A percentile compares a stretch with the other conserved stretches of the same genome.
Evolutionary conservation across 768 basidiomycete genomes (phyloP).

Genomic region (Pholiota microspora): DNA sequence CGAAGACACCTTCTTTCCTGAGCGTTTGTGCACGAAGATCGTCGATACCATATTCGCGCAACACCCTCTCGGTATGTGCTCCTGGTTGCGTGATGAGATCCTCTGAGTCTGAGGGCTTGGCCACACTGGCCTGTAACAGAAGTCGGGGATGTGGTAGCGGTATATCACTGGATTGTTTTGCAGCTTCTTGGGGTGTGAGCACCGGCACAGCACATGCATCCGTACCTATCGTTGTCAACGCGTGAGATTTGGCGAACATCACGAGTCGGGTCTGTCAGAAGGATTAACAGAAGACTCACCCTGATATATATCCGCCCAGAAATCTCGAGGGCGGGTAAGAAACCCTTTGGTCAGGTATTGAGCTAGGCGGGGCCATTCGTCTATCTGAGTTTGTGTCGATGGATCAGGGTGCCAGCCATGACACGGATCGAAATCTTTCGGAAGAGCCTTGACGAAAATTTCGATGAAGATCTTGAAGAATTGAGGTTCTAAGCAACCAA

Average conservation of each 20-base stretch:
- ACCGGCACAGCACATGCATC: constrained; percentile 76
- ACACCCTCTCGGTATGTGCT: constrained; percentile 49
- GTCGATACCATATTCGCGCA: constrained; percentile 50
- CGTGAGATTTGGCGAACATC: not conserved
- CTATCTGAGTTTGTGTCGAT: constrained; percentile 40
- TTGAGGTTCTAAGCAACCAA: constrained; percentile 73
- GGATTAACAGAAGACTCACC: constrained; percentile 37
- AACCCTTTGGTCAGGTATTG: constrained; percentile 68
- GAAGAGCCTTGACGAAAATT: constrained; percentile 49
- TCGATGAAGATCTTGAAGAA: constrained; percentile 67
- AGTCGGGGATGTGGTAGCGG: constrained; percentile 57
- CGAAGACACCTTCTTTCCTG: constrained; percentile 46
- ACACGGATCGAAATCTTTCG: constrained; percentile 36
- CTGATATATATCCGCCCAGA: constrained; percentile 68
- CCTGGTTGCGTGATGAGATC: constrained; percentile 40
- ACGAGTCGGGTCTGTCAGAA: not conserved
- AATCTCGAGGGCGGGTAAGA: constrained; percentile 53
- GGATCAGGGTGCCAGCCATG: constrained; percentile 56
- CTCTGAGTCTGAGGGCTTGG: constrained; percentile 3
- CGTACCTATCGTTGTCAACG: constrained; percentile 40
- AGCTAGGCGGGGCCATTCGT: constrained; percentile 56
- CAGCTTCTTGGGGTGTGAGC: constrained; percentile 61
- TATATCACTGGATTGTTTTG: constrained; percentile 36
- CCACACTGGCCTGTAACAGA: constrained; percentile 4
- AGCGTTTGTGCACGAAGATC: constrained; percentile 38